Evolutionary conservation across 148 eudicot genomes (phyloP), one percentile per base, ranked within the genome.

Genomic region (Arctostaphylos glauca): DNA sequence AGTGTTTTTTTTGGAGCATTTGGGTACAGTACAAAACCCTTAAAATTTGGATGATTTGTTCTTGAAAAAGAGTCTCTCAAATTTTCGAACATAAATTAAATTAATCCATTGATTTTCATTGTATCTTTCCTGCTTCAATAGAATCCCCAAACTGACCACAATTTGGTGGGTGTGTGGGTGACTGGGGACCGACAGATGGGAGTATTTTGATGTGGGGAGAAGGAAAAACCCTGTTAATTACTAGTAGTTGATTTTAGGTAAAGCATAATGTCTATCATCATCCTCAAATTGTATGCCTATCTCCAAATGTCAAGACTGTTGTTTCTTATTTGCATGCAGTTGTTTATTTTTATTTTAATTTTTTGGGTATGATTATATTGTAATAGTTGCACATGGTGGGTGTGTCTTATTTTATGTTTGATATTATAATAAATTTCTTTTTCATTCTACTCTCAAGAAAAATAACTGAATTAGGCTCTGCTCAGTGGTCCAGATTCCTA

Each of bases 1-100:
- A 1, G 79, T 81, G 75, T 81, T 77, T 47, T 18, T 44, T 44
- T 38, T 70, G 44, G 44, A n/a, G 31, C 31, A 70, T 41, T 72
- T 19, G 9, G n/a, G 2, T 47, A 12, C 5, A 53, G 79, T 74
- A 84, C 9, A 53, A 54, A 54, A 31, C 19, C 25, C 12, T 25
- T 14, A 23, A 23, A 10, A 54, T 77, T 56, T 56, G 25, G 21
- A 16, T 14, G 19, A 25, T 48, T 48, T 74, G 78, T 49, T 44
- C 25, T 12, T 6, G 23, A 15, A 6, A 43, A 72, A 2, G 48
- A 1, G 12, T 46, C 5, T 15, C 46, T 46, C 14, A 44, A 2
- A 3, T 0, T 16, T 59, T 59, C 3, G 13, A 59, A 16, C 3
- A 16, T 16, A 59, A 16, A 21, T 15, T 16, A 59, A 16, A 21